phyloP scores from a whole-genome alignment of 768 basidiomycete species.

The Cantharellus anzutake region DNA sequence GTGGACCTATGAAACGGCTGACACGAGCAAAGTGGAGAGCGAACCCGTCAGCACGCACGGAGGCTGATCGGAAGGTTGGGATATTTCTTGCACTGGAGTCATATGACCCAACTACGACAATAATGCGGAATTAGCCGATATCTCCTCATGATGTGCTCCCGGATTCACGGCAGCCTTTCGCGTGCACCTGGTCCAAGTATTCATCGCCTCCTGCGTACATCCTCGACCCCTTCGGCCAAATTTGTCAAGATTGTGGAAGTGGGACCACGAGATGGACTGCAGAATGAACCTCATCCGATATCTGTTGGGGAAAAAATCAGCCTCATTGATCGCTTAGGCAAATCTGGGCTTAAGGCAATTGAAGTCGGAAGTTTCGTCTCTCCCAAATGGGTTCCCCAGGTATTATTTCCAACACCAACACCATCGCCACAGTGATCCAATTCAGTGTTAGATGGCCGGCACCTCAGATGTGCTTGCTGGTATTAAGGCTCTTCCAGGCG shows the following conservation, averaged over 20 bases:
- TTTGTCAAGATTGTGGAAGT: conserved; percentile 58
- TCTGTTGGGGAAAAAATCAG: conserved; percentile 58
- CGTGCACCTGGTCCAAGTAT: too few species aligned
- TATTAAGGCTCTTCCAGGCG: conserved; percentile 32
- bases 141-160: too few species aligned
- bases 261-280: conserved; percentile 77
- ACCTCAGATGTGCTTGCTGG: conserved; percentile 52
- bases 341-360: conserved; percentile 47
- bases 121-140: too few species aligned
- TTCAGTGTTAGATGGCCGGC: conserved; percentile 53
- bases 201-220: too few species aligned
- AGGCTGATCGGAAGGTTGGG: too few species aligned
- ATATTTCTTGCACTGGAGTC: too few species aligned
- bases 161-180: too few species aligned
- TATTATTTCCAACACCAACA: conserved; percentile 13
- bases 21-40: too few species aligned
- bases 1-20: too few species aligned
- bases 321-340: conserved; percentile 53
- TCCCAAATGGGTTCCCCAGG: conserved; percentile 89
- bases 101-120: too few species aligned
- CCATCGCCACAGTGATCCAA: not conserved
- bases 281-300: conserved; percentile 66
- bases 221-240: not conserved
- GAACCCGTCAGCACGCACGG: too few species aligned
- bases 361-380: conserved; percentile 85